These are phyloP conservation scores for Pseudopithomyces chartarum DNA, from an alignment of 2,329 filamentous ascomycete genomes.

Conservation along the genomic window DNA sequence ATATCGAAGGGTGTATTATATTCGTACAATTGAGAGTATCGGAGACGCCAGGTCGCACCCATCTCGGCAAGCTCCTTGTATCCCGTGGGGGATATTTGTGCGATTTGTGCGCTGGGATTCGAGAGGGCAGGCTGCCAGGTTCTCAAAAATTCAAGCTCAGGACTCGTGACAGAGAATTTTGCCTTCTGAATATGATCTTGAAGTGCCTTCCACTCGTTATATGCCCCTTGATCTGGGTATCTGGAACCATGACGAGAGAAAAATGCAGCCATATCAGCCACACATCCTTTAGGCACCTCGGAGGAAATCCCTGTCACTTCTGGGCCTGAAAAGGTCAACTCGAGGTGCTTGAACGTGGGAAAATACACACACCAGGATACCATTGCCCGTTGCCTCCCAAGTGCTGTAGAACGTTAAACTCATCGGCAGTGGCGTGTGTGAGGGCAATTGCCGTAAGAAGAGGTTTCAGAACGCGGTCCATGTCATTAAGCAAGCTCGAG, in stretches of 20 bases:
- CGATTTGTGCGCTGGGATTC: conserved; percentile 60
- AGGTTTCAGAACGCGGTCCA: conserved; percentile 24
- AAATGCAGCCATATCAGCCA: conserved; percentile 65
- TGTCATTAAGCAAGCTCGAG: conserved; percentile 5
- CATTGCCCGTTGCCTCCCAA: conserved; percentile 49
- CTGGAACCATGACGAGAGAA: conserved; percentile 66
- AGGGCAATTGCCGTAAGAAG: conserved; percentile 20
- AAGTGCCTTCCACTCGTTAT: conserved; percentile 58
- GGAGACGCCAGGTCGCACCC: conserved; percentile 55
- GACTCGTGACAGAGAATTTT: conserved; percentile 58
- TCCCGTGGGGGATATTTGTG: conserved; percentile 64
- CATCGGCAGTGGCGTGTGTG: conserved; percentile 18
- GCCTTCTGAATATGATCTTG: conserved; percentile 56
- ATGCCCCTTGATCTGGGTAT: conserved; percentile 66
- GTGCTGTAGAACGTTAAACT: conserved; percentile 41
- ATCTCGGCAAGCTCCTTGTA: conserved; percentile 65
- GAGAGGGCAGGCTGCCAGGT: conserved; percentile 64
- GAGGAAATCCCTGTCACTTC: conserved; percentile 62
- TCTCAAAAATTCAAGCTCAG: conserved; percentile 60
- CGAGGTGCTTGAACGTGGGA: background rate
- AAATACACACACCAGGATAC: conserved; percentile 31
- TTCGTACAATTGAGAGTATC: conserved; percentile 56
- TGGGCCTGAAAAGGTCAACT: conserved; percentile 48
- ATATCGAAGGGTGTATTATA: conserved; percentile 59
- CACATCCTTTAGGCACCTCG: conserved; percentile 61